phyloP scores from a whole-genome alignment of 176 grass and related monocot genomes.

The Panicum miliaceum region DNA sequence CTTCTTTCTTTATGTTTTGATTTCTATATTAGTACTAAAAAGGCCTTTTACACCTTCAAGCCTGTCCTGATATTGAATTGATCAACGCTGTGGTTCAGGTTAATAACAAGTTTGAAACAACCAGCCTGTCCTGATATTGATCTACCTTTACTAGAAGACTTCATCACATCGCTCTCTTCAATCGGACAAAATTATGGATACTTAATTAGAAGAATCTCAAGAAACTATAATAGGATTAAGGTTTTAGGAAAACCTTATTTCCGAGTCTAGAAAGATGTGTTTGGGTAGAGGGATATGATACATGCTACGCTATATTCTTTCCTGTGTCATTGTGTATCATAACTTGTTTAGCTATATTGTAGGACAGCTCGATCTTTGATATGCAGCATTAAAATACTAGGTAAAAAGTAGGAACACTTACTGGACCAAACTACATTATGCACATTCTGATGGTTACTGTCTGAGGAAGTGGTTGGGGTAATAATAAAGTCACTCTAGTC shows the following conservation, averaged over 20 bases:
- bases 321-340: constrained; percentile 1
- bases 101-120: constrained; percentile 25
- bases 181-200: not conserved
- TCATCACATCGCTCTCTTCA: not conserved
- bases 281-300: not conserved
- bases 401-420: constrained; percentile 14
- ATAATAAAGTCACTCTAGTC: not conserved
- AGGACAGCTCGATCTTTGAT: not conserved
- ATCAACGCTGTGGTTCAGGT: not conserved
- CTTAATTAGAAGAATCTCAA: constrained; percentile 15
- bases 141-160: constrained; percentile 18
- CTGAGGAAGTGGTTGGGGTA: not conserved
- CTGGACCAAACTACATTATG: not conserved
- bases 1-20: constrained; percentile 8
- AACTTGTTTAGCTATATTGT: not conserved
- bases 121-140: too few relatives aligned
- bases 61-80: constrained; percentile 10
- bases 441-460: not conserved
- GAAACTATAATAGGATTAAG: not conserved
- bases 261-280: constrained; percentile 3
- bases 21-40: constrained; percentile 16
- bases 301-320: not conserved
- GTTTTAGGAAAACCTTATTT: constrained; percentile 4
- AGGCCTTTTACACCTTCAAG: not conserved
- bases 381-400: not conserved